These are phyloP conservation scores for Prunus davidiana DNA, from an alignment of 306 rosid genomes.

Conservation along the genomic window DNA sequence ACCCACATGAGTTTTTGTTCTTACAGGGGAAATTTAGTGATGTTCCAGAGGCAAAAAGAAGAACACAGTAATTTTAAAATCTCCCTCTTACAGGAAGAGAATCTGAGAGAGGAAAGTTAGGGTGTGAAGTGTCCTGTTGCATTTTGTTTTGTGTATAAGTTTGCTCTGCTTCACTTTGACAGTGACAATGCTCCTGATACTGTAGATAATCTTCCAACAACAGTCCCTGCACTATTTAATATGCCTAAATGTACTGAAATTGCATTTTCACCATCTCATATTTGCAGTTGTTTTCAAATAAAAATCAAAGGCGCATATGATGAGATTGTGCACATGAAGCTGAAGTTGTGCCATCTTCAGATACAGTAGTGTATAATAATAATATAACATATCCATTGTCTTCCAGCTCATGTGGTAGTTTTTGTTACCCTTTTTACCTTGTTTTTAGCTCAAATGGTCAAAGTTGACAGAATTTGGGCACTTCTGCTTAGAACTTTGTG, in stretches of 20 bases:
- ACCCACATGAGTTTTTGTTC: neutral
- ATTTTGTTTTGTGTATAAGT: neutral
- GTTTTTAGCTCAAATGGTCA: constrained; percentile 20
- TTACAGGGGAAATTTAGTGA: neutral
- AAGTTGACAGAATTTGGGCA: constrained; percentile 1
- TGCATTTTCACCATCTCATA: neutral
- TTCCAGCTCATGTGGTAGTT: constrained; percentile 8
- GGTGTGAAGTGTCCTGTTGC: neutral
- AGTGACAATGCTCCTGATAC: neutral
- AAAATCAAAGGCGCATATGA: neutral
- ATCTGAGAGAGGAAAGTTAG: neutral
- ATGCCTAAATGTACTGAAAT: neutral
- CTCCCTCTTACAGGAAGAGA: no score
- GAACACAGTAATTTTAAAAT: no score
- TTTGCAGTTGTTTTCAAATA: neutral
- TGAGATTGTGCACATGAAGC: neutral
- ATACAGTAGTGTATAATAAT: neutral
- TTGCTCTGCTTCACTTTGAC: constrained; percentile 1
- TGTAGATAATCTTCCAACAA: neutral
- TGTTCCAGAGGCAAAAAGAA: no score
- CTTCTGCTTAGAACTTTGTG: constrained; percentile 6
- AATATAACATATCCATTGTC: neutral
- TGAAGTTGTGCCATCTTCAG: neutral
- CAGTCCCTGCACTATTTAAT: neutral
- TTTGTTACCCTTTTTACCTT: constrained; percentile 7